Conservation (phyloP, 108 stramenopile species). For the Nitzschia inconspicua region DNA sequence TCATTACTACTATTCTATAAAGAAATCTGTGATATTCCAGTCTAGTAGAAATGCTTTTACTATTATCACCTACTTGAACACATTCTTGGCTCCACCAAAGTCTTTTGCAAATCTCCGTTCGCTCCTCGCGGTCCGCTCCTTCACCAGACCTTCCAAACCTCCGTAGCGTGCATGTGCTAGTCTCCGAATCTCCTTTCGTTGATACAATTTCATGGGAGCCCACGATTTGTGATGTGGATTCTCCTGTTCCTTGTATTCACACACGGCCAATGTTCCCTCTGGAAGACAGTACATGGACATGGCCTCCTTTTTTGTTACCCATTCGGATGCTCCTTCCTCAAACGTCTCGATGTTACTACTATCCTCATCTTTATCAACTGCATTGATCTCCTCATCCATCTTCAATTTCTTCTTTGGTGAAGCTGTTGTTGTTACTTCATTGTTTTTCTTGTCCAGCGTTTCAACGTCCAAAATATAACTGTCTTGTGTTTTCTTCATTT, state of each 20-base stretch:
- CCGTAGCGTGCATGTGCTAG: slow-evolving; percentile 68
- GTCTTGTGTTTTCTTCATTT: slow-evolving; percentile 14
- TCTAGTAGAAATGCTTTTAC: no score
- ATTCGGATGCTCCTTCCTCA: slow-evolving; percentile 61
- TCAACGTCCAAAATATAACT: neutral
- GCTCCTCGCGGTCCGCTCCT: slow-evolving; percentile 56
- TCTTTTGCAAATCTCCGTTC: slow-evolving; percentile 61
- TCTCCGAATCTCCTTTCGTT: slow-evolving; percentile 60
- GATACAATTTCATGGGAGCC: slow-evolving; percentile 73
- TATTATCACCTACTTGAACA: slow-evolving; percentile 57
- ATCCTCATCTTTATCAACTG: neutral
- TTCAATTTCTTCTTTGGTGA: slow-evolving; percentile 2
- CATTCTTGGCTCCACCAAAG: slow-evolving; percentile 54
- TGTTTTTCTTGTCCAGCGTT: neutral
- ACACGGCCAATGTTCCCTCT: slow-evolving; percentile 76
- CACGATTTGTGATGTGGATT: slow-evolving; percentile 70
- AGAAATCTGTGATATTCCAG: no score
- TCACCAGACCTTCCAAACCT: slow-evolving; percentile 58
- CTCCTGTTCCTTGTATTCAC: slow-evolving; percentile 49
- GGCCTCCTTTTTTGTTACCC: slow-evolving; percentile 71
- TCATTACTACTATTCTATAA: no score
- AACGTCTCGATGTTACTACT: slow-evolving; percentile 60
- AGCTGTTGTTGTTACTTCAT: slow-evolving; percentile 9
- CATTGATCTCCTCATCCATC: neutral
- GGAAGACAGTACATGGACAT: slow-evolving; percentile 72